These are phyloP conservation scores for Ceratocystiopsis minuta DNA, from an alignment of 2,329 filamentous ascomycete species.

Conservation along the genomic window DNA sequence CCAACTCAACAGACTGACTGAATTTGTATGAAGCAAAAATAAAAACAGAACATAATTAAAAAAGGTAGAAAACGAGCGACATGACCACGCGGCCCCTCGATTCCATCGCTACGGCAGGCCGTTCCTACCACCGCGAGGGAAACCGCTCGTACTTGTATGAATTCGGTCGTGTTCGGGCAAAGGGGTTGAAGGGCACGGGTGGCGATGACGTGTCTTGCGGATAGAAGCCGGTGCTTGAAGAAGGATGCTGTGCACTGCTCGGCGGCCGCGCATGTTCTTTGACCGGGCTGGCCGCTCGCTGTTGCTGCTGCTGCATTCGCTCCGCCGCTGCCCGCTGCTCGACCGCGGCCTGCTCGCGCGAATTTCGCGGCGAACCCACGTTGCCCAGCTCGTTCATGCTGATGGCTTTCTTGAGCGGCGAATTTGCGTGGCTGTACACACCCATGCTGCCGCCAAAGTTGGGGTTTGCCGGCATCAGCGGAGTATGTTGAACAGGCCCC, in stretches of 20 bases:
- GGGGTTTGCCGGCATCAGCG: slow-evolving; percentile 6
- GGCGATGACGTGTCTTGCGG: slow-evolving; percentile 6
- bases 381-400: slow-evolving; percentile 41
- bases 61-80: too few relatives aligned
- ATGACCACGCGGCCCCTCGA: too few relatives aligned
- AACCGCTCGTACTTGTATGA: slow-evolving; percentile 24
- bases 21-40: too few relatives aligned
- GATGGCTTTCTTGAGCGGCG: slow-evolving; percentile 62
- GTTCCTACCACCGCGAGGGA: slow-evolving; percentile 15
- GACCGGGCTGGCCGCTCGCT: slow-evolving; percentile 21
- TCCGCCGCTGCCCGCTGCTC: slow-evolving; percentile 27
- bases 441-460: slow-evolving; percentile 58
- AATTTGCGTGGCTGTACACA: slow-evolving; percentile 61
- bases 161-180: slow-evolving; percentile 20
- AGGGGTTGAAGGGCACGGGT: slow-evolving; percentile 17
- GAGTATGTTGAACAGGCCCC: slow-evolving; percentile 9
- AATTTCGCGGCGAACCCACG: slow-evolving; percentile 34
- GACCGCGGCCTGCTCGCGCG: slow-evolving; percentile 40
- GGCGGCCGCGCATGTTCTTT: slow-evolving; percentile 15
- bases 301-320: slow-evolving; percentile 10
- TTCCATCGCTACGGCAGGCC: too few relatives aligned
- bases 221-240: background rate
- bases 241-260: background rate
- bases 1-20: too few relatives aligned
- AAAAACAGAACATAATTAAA: too few relatives aligned